phyloP scores from a whole-genome alignment of 2,329 filamentous ascomycete genomes.

The Nannizziopsis arthrosporioides region DNA sequence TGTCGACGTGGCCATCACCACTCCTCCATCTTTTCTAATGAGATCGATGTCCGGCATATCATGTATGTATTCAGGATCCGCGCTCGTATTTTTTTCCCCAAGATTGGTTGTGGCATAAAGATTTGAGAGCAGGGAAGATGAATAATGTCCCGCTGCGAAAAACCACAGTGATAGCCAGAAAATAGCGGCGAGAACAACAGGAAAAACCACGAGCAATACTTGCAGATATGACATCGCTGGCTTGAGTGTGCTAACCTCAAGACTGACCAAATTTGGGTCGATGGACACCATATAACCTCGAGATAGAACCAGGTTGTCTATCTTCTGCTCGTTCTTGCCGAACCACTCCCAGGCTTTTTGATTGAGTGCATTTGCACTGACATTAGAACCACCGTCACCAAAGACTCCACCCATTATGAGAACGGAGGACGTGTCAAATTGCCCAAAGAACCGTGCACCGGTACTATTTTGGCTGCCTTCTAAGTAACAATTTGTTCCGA shows the following conservation, averaged over 20 bases:
- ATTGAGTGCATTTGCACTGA: conserved; percentile 11
- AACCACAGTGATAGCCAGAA: conserved; percentile 9
- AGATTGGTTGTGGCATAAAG: conserved; percentile 14
- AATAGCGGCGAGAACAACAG: conserved; percentile 10
- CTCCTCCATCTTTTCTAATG: conserved; percentile 8
- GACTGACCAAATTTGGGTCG: conserved; percentile 6
- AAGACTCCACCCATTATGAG: conserved; percentile 10
- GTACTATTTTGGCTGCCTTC: conserved; percentile 1
- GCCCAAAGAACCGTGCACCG: conserved; percentile 11
- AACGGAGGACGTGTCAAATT: conserved; percentile 11
- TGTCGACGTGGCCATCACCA: conserved; percentile 11
- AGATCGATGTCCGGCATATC: conserved; percentile 13
- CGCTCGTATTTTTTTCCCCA: conserved; percentile 9
- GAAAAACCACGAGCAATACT: conserved; percentile 10
- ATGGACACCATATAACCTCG: conserved; percentile 13
- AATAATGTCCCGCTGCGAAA: conserved; percentile 10
- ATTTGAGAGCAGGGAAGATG: conserved; percentile 12
- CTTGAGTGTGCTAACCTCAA: conserved; percentile 8
- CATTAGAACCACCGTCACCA: conserved; percentile 10
- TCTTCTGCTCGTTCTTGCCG: conserved; percentile 6
- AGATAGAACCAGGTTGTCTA: conserved; percentile 11
- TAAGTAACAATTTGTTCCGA: conserved; percentile 11
- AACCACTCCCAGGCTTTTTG: conserved; percentile 11
- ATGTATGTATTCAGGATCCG: conserved; percentile 11
- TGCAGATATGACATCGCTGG: conserved; percentile 13